Evolutionary conservation across 2,329 filamentous ascomycete species (phyloP).

Genomic region (Xylariales sp.): DNA sequence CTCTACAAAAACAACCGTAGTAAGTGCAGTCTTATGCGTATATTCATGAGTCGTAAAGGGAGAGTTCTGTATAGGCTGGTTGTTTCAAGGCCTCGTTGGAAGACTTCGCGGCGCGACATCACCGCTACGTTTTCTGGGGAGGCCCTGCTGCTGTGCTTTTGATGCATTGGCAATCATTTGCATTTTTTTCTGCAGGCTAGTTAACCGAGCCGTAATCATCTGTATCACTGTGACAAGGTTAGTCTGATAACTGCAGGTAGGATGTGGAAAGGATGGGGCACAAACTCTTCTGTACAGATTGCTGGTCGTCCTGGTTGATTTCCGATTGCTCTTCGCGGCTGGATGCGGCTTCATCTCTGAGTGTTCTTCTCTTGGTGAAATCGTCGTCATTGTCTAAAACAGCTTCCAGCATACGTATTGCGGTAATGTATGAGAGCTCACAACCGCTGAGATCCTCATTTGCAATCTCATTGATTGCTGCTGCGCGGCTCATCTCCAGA

Average conservation of each 20-base stretch:
- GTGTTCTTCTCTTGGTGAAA: slow-evolving; percentile 33
- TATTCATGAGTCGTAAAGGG: slow-evolving; percentile 26
- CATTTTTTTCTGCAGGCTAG: slow-evolving; percentile 55
- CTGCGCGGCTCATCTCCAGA: slow-evolving; percentile 90
- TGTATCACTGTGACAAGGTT: slow-evolving; percentile 48
- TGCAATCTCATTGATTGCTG: slow-evolving; percentile 92
- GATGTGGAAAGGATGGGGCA: slow-evolving; percentile 10
- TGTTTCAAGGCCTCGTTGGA: slow-evolving; percentile 31
- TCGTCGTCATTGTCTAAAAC: slow-evolving; percentile 81
- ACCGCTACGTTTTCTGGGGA: slow-evolving; percentile 47
- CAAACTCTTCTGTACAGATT: slow-evolving; percentile 70
- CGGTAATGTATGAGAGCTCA: slow-evolving; percentile 89
- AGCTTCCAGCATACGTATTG: slow-evolving; percentile 91
- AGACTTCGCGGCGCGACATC: slow-evolving; percentile 53
- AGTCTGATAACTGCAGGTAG: slow-evolving; percentile 19
- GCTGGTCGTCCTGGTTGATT: slow-evolving; percentile 65
- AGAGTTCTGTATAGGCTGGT: not conserved
- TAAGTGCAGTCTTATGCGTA: slow-evolving; percentile 27
- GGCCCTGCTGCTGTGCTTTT: slow-evolving; percentile 40
- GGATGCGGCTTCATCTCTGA: slow-evolving; percentile 37
- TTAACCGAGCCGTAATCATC: slow-evolving; percentile 56
- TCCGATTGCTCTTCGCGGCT: slow-evolving; percentile 41
- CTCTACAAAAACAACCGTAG: slow-evolving; percentile 16
- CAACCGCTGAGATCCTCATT: slow-evolving; percentile 84
- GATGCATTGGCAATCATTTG: slow-evolving; percentile 56